Conservation (phyloP, 352 stramenopile genomes). For the Phytophthora fragariae region DNA sequence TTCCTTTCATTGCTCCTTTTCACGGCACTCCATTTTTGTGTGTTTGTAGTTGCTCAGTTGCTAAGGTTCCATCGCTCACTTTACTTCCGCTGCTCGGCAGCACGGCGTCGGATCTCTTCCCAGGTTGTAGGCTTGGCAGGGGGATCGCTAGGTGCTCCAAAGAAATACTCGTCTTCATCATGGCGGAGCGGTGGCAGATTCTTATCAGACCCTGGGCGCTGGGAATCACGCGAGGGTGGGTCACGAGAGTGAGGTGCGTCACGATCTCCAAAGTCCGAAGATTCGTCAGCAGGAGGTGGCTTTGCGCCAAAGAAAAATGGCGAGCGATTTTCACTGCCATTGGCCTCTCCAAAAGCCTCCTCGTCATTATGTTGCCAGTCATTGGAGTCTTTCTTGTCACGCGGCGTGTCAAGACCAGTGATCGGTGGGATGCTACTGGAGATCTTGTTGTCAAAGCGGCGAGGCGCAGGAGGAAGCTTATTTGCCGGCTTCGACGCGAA, state of each 20-base stretch:
- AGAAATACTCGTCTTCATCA: constrained; percentile 68
- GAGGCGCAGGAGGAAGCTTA: constrained; percentile 18
- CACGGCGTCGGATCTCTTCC: constrained; percentile 79
- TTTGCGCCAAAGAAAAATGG: constrained; percentile 69
- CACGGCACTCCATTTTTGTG: constrained; percentile 5
- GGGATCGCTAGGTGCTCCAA: constrained; percentile 36
- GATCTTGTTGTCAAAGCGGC: constrained; percentile 20
- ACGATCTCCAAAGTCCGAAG: constrained; percentile 10
- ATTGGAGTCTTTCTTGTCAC: constrained; percentile 21
- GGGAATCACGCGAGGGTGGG: constrained; percentile 33
- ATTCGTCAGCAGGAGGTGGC: constrained; percentile 13
- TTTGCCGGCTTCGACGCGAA: constrained; percentile 23
- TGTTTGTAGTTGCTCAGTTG: constrained; percentile 1
- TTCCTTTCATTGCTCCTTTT: not conserved
- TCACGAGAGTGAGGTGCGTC: constrained; percentile 50
- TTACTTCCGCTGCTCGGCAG: constrained; percentile 62
- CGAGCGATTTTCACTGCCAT: constrained; percentile 29
- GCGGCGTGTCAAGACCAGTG: constrained; percentile 34
- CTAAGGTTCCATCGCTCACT: constrained; percentile 43
- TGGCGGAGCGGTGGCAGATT: constrained; percentile 29
- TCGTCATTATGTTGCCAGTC: constrained; percentile 17
- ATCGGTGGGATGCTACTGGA: constrained; percentile 37
- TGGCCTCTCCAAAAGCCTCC: constrained; percentile 33
- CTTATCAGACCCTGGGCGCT: constrained; percentile 20
- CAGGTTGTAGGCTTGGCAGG: constrained; percentile 64